Conservation (phyloP, 2,329 filamentous ascomycete genomes). For the Uncinocarpus reesii region DNA sequence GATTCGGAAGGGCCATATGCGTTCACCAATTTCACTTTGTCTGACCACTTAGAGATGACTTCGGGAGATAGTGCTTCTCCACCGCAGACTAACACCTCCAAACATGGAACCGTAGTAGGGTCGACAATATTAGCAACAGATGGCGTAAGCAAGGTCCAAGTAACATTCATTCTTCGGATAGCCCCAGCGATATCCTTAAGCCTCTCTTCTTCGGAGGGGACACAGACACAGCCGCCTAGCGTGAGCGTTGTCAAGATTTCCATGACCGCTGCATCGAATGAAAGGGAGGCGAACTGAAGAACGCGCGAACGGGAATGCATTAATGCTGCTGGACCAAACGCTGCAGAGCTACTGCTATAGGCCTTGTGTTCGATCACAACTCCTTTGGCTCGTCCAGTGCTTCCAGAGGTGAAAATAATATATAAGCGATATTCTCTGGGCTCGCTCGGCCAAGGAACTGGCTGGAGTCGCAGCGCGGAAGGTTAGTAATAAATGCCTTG, state of each 20-base stretch:
- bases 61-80: conserved; percentile 67
- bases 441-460: conserved; percentile 5
- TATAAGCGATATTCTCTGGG: conserved; percentile 49
- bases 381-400: conserved; percentile 69
- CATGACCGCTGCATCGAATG: conserved; percentile 78
- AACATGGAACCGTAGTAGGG: conserved; percentile 55
- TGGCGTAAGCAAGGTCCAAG: conserved; percentile 75
- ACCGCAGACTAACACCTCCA: conserved; percentile 67
- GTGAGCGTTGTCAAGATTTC: conserved; percentile 82
- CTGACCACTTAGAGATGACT: conserved; percentile 60
- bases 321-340: conserved; percentile 34
- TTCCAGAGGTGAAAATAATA: conserved; percentile 76
- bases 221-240: conserved; percentile 66
- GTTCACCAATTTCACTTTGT: conserved; percentile 55
- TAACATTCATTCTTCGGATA: conserved; percentile 55
- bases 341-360: conserved; percentile 54
- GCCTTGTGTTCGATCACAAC: conserved; percentile 68
- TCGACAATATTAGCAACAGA: conserved; percentile 67
- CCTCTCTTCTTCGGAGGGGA: conserved; percentile 60
- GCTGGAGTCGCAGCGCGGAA: conserved; percentile 33
- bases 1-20: conserved; percentile 70
- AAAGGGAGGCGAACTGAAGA: conserved; percentile 71
- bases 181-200: conserved; percentile 60
- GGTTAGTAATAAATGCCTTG: conserved; percentile 42
- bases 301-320: conserved; percentile 52